Evolutionary conservation across 352 stramenopile species (phyloP), one percentile per base, ranked within the genome.

Genomic region (Phytophthora chlamydospora): DNA sequence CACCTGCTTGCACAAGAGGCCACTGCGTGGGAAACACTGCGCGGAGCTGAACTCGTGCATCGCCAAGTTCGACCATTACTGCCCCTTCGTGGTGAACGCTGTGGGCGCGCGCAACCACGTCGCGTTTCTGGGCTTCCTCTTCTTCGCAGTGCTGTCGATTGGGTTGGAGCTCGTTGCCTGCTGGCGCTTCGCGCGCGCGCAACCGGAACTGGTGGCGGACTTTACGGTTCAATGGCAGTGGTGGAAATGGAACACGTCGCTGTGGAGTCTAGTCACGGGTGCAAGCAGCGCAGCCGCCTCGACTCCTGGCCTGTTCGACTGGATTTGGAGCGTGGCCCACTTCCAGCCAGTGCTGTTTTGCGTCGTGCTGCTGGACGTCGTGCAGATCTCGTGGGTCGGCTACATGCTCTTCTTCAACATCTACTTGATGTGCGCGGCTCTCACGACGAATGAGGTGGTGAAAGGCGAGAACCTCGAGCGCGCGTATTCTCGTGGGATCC

Each of bases 41-140:
- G 82, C 85, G 4, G 85, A 93, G 58, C 63, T 88, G 36, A 88
- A 90, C 56, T 75, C 73, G 17, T 95, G 86, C 67, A 86, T 95
- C 50, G 80, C 85, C 32, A 85, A 78, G 60, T 95, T 93, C 48
- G 86, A 95, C 55, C 86, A 95, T 61, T 93, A 93, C 53, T 95
- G 86, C 19, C 86, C 86, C 10, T 95, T 92, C 53, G 85, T 91
- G 33, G 87, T 91, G 40, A 98, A 96, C 78, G 98, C 94, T 56
- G 91, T 99, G 45, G 97, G 96, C 10, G 80, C 90, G 34, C 76
- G 89, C 31, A 99, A 99, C 80, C 94, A 99, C 77, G 64, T 80
- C 39, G 91, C 78, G 43, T 99, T 99, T 67, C 74, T 98, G 34
- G 65, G 81, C 4, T 99, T 99, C 74, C 73, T 98, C 31, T 65